Base-by-base conservation (phyloP, 2,329 filamentous ascomycete species). In the Esteya vermicola region DNA sequence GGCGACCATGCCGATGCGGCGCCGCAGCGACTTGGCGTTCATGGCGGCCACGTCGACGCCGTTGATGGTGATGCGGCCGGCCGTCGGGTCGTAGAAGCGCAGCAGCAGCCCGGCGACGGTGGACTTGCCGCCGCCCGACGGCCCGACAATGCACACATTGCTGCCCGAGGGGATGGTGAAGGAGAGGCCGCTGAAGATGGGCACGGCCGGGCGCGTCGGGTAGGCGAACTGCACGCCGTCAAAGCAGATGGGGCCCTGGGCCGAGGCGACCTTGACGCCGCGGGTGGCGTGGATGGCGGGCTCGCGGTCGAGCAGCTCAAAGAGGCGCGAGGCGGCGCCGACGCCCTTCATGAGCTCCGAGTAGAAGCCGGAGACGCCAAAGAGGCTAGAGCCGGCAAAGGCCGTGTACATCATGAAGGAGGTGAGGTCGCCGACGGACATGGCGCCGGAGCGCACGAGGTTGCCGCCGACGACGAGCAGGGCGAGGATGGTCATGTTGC, bases 261-360 rank as follows among this genome's bases (percentile, higher is more conserved):
- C 89, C 20, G 85, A 93, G 40, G 66, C 70, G 23, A 98, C 86
- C 44, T 76, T 80, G 23, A 68, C 56, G 47, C 91, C 91, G 39
- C 81, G 77, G 0, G 93, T 98, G 18, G 88, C 77, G n/a, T 80
- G 80, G 45, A 96, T 93, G 3, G 78, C 81, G 0, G 88, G 83
- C 43, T 84, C 68, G 46, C 91, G 79, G 57, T 98, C 91, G 56
- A 96, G 88, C 6, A 98, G 72, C 55, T 98, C 91, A 53, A 98
- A 98, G 1, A 98, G 68, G 44, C 91, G 81, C 53, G 82, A 93
- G n/a, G 91, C 91, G 32, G 91, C 91, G 52, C 93, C 91, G 4
- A 94, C 89, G 32, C 93, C 93, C 60, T 98, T 98, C 91, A 98
- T 98, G 45, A 98, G 70, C 57, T 98, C 91, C 0, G 88, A 94